phyloP scores from a whole-genome alignment of 768 basidiomycete species.

The Chlorophyllum brunneum region DNA sequence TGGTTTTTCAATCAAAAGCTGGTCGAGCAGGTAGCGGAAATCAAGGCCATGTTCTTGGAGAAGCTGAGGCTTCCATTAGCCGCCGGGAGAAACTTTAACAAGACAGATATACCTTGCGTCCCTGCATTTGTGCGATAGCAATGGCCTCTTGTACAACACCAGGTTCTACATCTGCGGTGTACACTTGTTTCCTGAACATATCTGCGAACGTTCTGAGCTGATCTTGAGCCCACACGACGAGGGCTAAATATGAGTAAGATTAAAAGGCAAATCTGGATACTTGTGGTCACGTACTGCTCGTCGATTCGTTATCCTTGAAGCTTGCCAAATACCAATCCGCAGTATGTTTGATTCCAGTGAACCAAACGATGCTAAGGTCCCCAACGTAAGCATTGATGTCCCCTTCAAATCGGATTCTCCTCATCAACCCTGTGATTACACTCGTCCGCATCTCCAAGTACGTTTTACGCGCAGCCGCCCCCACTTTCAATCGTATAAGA shows the following conservation, averaged over 20 bases:
- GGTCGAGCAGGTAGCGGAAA: conserved; percentile 88
- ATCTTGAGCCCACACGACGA: conserved; percentile 90
- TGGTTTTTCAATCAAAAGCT: conserved; percentile 53
- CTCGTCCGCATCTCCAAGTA: conserved; percentile 78
- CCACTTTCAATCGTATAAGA: conserved; percentile 71
- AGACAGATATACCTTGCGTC: conserved; percentile 63
- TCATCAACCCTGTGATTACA: conserved; percentile 71
- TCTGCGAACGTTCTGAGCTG: conserved; percentile 81
- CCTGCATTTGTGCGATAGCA: conserved; percentile 73
- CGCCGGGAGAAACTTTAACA: not conserved
- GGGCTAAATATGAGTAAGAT: conserved; percentile 48
- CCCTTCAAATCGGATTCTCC: conserved; percentile 88
- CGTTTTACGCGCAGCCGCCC: conserved; percentile 73
- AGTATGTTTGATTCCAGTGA: conserved; percentile 94
- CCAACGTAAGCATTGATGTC: conserved; percentile 82
- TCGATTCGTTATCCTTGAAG: conserved; percentile 93
- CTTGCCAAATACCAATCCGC: conserved; percentile 97
- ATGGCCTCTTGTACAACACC: conserved; percentile 75
- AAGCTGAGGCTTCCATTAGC: conserved; percentile 40
- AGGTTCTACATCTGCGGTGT: conserved; percentile 71
- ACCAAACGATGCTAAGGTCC: conserved; percentile 84
- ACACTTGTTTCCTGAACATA: conserved; percentile 89
- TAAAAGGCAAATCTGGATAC: not conserved
- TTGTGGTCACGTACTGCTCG: conserved; percentile 64
- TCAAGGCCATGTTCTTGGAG: conserved; percentile 93